These are phyloP conservation scores for Calophaca sinica DNA, from an alignment of 306 rosid species.

Conservation along the genomic window DNA sequence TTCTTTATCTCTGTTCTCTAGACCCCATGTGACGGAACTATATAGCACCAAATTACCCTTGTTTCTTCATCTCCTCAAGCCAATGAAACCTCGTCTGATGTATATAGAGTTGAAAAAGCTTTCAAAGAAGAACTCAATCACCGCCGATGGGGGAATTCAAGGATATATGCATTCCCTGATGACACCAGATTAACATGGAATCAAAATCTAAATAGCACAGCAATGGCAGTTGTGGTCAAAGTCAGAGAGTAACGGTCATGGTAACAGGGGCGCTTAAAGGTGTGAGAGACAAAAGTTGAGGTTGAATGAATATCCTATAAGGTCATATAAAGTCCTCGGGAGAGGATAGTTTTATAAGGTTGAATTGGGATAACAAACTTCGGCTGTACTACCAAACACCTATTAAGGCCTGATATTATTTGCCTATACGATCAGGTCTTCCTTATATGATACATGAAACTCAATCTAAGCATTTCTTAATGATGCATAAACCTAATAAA, in stretches of 20 bases:
- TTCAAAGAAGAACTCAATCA: slow-evolving; percentile 60
- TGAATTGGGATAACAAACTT: neutral
- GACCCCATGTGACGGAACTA: neutral
- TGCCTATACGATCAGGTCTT: slow-evolving; percentile 5
- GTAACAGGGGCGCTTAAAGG: neutral
- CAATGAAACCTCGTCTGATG: slow-evolving; percentile 62
- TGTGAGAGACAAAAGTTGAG: neutral
- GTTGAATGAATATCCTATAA: slow-evolving; percentile 24
- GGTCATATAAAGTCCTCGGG: neutral
- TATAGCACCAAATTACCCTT: slow-evolving; percentile 4
- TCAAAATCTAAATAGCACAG: neutral
- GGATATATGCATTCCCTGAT: slow-evolving; percentile 59
- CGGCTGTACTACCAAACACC: slow-evolving; percentile 6
- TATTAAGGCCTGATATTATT: neutral
- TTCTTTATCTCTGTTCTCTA: slow-evolving; percentile 53
- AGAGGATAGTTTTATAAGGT: neutral
- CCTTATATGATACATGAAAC: slow-evolving; percentile 12
- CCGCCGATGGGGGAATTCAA: slow-evolving; percentile 55
- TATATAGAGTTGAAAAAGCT: slow-evolving; percentile 57
- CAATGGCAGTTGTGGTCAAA: neutral
- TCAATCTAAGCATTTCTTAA: slow-evolving; percentile 36
- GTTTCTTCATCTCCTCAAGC: slow-evolving; percentile 61
- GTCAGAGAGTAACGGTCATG: neutral
- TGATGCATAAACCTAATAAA: slow-evolving; percentile 8
- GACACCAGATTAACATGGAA: slow-evolving; percentile 25